phyloP scores from a whole-genome alignment of 108 stramenopile genomes.

The Nannochloropsis oceanica region DNA sequence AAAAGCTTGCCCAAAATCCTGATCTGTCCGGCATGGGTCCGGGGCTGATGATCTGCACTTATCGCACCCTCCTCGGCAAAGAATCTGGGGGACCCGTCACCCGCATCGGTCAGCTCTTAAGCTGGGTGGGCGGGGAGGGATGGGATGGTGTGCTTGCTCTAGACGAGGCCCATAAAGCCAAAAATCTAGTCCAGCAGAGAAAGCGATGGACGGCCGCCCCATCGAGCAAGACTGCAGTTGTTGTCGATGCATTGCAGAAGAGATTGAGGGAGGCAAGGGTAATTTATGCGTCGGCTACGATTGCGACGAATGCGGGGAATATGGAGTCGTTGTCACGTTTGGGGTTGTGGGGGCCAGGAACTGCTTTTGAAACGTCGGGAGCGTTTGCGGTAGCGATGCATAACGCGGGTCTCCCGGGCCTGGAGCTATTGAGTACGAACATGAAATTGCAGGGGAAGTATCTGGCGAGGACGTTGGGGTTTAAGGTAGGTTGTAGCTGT shows the following conservation, averaged over 20 bases:
- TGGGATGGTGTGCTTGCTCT: constrained; percentile 51
- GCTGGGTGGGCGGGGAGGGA: constrained; percentile 45
- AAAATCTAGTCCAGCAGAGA: constrained; percentile 43
- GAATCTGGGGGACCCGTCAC: not conserved
- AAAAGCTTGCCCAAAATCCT: not conserved
- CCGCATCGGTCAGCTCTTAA: constrained; percentile 50
- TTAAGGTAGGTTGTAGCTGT: not conserved
- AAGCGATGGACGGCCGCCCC: not conserved
- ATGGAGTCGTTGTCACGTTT: constrained; percentile 57
- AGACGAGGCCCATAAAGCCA: constrained; percentile 67
- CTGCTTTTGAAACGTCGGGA: constrained; percentile 34
- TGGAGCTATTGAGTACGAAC: not conserved
- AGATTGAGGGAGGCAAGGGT: constrained; percentile 52
- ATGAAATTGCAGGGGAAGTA: not conserved
- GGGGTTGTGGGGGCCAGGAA: constrained; percentile 55
- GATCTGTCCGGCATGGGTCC: not conserved
- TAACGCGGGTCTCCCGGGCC: not conserved
- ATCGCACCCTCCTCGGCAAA: constrained; percentile 40
- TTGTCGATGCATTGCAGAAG: constrained; percentile 48
- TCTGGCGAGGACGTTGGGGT: not conserved
- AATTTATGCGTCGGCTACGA: constrained; percentile 58
- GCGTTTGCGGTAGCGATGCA: constrained; percentile 28
- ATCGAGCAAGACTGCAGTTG: constrained; percentile 47
- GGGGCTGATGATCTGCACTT: constrained; percentile 43
- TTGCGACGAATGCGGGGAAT: constrained; percentile 52